Evolutionary conservation across 352 stramenopile genomes (phyloP).

Genomic region (Phytophthora pini): DNA sequence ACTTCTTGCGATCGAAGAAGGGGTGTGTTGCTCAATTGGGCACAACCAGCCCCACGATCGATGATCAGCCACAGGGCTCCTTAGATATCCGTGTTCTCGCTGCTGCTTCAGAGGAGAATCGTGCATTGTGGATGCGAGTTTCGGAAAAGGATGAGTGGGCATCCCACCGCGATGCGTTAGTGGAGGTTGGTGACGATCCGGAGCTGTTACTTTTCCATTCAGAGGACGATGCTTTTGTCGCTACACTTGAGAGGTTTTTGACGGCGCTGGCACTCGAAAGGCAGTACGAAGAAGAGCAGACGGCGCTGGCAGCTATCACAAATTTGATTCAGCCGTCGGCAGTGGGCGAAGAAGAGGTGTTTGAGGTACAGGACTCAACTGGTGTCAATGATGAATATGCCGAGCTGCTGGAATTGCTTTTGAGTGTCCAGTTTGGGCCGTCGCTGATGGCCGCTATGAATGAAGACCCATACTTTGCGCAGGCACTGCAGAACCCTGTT

Average conservation of each 20-base stretch:
- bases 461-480: slow-evolving; percentile 60
- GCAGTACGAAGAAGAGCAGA: slow-evolving; percentile 27
- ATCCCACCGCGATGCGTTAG: slow-evolving; percentile 41
- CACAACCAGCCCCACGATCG: background rate
- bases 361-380: background rate
- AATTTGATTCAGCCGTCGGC: slow-evolving; percentile 19
- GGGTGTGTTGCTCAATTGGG: slow-evolving; percentile 13
- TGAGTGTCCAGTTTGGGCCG: slow-evolving; percentile 52
- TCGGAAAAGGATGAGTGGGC: slow-evolving; percentile 37
- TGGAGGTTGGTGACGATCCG: slow-evolving; percentile 72
- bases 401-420: slow-evolving; percentile 53
- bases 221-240: slow-evolving; percentile 56
- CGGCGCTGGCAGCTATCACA: slow-evolving; percentile 25
- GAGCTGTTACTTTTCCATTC: slow-evolving; percentile 74
- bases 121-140: slow-evolving; percentile 33
- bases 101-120: slow-evolving; percentile 28
- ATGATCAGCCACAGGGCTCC: slow-evolving; percentile 3
- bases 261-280: slow-evolving; percentile 25
- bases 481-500: slow-evolving; percentile 53
- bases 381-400: slow-evolving; percentile 18
- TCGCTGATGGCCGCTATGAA: slow-evolving; percentile 68
- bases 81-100: slow-evolving; percentile 53
- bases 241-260: slow-evolving; percentile 47
- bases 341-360: slow-evolving; percentile 29
- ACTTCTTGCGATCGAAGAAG: slow-evolving; percentile 38